phyloP scores from a whole-genome alignment of 495 filamentous ascomycete species.

The Barbatosphaeria neglecta region DNA sequence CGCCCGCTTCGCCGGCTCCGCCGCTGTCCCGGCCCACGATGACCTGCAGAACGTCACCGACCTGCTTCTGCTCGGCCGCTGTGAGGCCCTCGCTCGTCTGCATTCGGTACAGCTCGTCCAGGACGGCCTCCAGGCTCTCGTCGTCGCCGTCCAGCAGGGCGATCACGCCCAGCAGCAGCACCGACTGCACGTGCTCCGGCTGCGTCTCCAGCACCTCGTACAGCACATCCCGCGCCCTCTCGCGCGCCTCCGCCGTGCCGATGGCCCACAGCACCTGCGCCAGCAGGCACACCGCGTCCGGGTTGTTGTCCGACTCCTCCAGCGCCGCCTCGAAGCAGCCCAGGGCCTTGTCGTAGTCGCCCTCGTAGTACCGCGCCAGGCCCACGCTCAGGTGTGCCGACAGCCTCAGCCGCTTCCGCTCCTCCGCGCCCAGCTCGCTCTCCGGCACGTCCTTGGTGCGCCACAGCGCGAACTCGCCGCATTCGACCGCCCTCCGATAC shows the following conservation, averaged over 20 bases:
- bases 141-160: slow-evolving; percentile 66
- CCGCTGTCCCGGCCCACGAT: slow-evolving; percentile 27
- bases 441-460: slow-evolving; percentile 52
- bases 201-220: slow-evolving; percentile 62
- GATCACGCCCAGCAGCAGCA: slow-evolving; percentile 70
- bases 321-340: slow-evolving; percentile 73
- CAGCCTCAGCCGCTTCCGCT: slow-evolving; percentile 54
- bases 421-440: slow-evolving; percentile 36
- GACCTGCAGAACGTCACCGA: slow-evolving; percentile 34
- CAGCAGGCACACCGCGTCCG: slow-evolving; percentile 79
- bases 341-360: slow-evolving; percentile 53
- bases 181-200: slow-evolving; percentile 63
- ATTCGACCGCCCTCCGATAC: slow-evolving; percentile 56
- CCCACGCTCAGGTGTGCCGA: slow-evolving; percentile 83
- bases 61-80: slow-evolving; percentile 29
- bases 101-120: slow-evolving; percentile 60
- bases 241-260: slow-evolving; percentile 60
- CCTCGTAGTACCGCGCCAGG: slow-evolving; percentile 60
- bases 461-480: slow-evolving; percentile 59
- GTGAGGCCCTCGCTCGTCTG: slow-evolving; percentile 46
- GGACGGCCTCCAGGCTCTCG: slow-evolving; percentile 69
- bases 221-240: slow-evolving; percentile 66
- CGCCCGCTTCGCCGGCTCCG: slow-evolving; percentile 16
- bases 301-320: slow-evolving; percentile 61
- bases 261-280: slow-evolving; percentile 89